Evolutionary conservation across 768 basidiomycete species (phyloP).

Genomic region (Boletus rubroflammeus): DNA sequence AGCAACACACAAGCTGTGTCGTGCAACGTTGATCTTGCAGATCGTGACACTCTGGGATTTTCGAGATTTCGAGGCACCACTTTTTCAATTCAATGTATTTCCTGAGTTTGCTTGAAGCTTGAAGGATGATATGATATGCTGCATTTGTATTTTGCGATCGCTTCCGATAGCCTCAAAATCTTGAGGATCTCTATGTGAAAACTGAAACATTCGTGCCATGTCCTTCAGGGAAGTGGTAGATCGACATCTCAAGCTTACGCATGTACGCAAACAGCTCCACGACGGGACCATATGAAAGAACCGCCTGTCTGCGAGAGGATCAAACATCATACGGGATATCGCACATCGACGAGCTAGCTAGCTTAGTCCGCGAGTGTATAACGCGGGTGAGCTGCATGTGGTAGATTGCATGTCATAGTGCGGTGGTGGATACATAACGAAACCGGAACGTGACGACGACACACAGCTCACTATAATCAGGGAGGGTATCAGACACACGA

Average conservation of each 20-base stretch:
- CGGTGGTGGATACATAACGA: constrained; percentile 24
- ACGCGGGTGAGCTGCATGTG: constrained; percentile 15
- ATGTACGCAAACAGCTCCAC: background rate
- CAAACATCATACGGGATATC: background rate
- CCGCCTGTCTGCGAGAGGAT: background rate
- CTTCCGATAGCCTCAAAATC: too few relatives aligned
- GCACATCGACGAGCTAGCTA: background rate
- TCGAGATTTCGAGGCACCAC: too few relatives aligned
- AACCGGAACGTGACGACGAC: constrained; percentile 9
- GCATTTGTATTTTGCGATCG: background rate
- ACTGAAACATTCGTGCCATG: too few relatives aligned
- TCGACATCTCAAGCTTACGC: background rate
- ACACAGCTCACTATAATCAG: constrained; percentile 20
- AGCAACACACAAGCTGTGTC: too few relatives aligned
- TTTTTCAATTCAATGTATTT: too few relatives aligned
- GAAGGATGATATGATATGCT: too few relatives aligned
- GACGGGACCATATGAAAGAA: background rate
- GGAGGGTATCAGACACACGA: constrained; percentile 1
- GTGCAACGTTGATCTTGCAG: too few relatives aligned
- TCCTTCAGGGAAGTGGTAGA: background rate
- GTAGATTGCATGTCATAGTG: constrained; percentile 28
- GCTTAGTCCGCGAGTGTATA: background rate
- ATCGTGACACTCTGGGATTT: too few relatives aligned
- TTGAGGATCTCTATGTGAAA: too few relatives aligned
- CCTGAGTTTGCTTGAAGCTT: too few relatives aligned